phyloP scores from a whole-genome alignment of 305 asterid genomes.

The Withania somnifera region DNA sequence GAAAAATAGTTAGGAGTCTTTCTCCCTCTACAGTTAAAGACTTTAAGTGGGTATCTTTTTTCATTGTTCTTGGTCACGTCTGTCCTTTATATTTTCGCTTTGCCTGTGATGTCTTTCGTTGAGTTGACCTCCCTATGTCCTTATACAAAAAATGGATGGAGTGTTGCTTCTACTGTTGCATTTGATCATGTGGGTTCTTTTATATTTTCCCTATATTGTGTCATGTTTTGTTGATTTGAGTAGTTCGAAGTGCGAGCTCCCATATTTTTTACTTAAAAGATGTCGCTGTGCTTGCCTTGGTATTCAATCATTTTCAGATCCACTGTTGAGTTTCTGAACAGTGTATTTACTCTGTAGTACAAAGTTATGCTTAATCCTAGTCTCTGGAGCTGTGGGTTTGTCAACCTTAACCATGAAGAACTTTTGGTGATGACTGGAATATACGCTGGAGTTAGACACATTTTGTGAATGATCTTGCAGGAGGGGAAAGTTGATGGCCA shows the following conservation, averaged over 20 bases:
- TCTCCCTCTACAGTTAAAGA: not conserved
- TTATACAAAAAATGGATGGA: not conserved
- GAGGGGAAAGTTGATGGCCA: constrained; percentile 35
- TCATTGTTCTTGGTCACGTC: not conserved
- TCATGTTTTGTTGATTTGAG: not conserved
- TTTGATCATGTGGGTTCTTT: not conserved
- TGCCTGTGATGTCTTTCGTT: not conserved
- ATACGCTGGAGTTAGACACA: not conserved
- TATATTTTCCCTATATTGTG: not conserved
- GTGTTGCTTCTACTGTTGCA: not conserved
- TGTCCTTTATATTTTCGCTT: not conserved
- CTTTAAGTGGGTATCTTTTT: not conserved
- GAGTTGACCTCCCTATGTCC: not conserved
- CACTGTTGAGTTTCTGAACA: not conserved
- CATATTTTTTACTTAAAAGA: not conserved
- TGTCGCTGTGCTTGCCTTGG: not conserved
- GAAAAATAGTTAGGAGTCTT: not conserved
- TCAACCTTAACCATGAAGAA: not conserved
- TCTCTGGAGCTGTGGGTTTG: not conserved
- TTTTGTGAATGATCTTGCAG: constrained; percentile 25
- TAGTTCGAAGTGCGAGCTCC: not conserved
- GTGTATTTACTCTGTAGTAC: not conserved
- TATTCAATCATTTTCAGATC: not conserved
- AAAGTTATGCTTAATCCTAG: not conserved
- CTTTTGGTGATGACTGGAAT: not conserved